These are phyloP conservation scores for Mercurialis annua DNA, from an alignment of 345 rosid genomes.

Conservation along the genomic window DNA sequence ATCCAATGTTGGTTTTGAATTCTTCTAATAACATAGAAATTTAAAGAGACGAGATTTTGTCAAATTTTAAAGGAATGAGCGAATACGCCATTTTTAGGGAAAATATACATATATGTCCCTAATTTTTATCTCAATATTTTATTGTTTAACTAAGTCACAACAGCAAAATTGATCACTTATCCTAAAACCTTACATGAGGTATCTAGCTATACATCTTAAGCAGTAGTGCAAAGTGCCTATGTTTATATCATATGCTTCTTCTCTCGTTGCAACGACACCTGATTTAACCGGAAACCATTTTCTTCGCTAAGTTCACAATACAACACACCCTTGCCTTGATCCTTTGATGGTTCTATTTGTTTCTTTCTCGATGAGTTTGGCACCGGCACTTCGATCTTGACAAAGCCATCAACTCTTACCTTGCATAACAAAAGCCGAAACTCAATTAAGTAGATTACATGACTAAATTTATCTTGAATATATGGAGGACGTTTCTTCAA, in stretches of 20 bases:
- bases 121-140: too few species aligned
- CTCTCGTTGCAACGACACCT: slow-evolving; percentile 25
- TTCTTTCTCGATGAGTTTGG: slow-evolving; percentile 7
- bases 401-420: slow-evolving; percentile 39
- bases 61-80: too few species aligned
- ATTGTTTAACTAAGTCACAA: not conserved
- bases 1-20: too few species aligned
- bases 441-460: too few species aligned
- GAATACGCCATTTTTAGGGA: too few species aligned
- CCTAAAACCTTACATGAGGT: not conserved
- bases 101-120: too few species aligned
- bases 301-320: slow-evolving; percentile 35
- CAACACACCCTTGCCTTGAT: slow-evolving; percentile 32
- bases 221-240: not conserved
- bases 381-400: slow-evolving; percentile 11
- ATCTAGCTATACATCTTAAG: not conserved
- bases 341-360: slow-evolving; percentile 29
- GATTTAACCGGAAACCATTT: slow-evolving; percentile 33
- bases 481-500: not conserved
- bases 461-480: too few species aligned
- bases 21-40: too few species aligned
- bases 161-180: slow-evolving; percentile 5
- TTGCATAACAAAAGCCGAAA: slow-evolving; percentile 6
- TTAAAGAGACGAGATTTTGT: too few species aligned
- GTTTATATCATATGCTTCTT: slow-evolving; percentile 1